phyloP scores from a whole-genome alignment of 805 yeast species.

The Zygosaccharomyces siamensis region DNA sequence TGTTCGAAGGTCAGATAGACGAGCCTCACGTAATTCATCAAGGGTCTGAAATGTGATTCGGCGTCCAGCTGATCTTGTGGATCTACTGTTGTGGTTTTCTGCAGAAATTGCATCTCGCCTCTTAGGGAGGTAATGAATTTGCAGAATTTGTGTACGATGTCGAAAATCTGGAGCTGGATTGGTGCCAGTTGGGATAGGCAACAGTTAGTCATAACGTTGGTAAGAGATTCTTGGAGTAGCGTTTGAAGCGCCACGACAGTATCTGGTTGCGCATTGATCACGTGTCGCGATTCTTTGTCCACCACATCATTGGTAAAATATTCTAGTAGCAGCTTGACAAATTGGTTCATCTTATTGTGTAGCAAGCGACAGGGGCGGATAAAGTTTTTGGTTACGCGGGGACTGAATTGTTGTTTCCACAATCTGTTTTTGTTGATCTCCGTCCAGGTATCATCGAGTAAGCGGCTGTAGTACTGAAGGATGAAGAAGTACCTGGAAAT shows the following conservation, averaged over 20 bases:
- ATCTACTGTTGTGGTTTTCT: neutral
- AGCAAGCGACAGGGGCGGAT: conserved; percentile 48
- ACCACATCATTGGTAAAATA: conserved; percentile 27
- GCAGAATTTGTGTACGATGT: conserved; percentile 31
- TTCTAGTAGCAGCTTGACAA: conserved; percentile 24
- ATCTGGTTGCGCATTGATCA: conserved; percentile 1
- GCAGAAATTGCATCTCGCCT: conserved; percentile 17
- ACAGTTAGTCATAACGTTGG: conserved; percentile 30
- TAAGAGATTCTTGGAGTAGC: conserved; percentile 23
- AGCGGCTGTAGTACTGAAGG: conserved; percentile 56
- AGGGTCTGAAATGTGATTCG: conserved; percentile 11
- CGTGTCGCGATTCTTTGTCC: conserved; percentile 17
- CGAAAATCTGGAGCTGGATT: conserved; percentile 31
- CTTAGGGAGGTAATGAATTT: conserved; percentile 29
- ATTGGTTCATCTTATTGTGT: conserved; percentile 43
- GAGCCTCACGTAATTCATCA: conserved; percentile 18
- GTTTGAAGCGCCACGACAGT: conserved; percentile 20
- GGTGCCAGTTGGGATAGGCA: conserved; percentile 25
- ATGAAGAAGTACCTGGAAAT: conserved; percentile 66
- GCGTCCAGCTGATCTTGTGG: neutral
- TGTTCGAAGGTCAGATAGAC: conserved; percentile 16
- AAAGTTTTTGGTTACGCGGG: conserved; percentile 49
- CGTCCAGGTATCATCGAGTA: conserved; percentile 64
- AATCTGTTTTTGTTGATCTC: conserved; percentile 54
- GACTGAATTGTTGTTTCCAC: conserved; percentile 53